Percentiles rank a stretch among this genome's conserved stretches.
phyloP scores from a whole-genome alignment of 345 rosid genomes.

The Corymbia maculata region DNA sequence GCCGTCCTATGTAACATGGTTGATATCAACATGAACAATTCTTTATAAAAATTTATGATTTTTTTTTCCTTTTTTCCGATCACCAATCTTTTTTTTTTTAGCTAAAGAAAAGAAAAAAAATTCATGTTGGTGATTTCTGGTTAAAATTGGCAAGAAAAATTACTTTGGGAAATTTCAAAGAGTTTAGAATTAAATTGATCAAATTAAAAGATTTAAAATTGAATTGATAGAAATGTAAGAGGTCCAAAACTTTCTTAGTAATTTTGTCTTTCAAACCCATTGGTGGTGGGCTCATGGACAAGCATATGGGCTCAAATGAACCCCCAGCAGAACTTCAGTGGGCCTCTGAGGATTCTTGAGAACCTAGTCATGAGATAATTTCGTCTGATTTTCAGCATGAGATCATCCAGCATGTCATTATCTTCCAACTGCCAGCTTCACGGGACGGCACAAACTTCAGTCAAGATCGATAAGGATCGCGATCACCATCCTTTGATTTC shows the following conservation, averaged over 20 bases:
- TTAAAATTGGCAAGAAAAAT: fast-evolving
- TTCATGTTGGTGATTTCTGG: fast-evolving
- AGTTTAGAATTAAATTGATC: fast-evolving
- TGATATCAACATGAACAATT: fast-evolving
- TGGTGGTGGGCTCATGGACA: neutral
- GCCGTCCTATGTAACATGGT: neutral
- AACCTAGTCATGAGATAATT: neutral
- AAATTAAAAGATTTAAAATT: fast-evolving
- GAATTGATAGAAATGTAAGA: fast-evolving
- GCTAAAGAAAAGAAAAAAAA: fast-evolving
- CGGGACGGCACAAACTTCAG: neutral
- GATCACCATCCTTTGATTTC: neutral
- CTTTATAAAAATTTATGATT: too few species aligned
- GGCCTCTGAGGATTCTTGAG: neutral
- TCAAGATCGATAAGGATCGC: neutral
- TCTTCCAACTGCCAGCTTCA: neutral
- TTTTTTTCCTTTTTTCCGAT: too few species aligned
- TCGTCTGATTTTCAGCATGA: neutral
- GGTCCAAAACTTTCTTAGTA: fast-evolving
- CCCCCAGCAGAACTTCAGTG: fast-evolving
- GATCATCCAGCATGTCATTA: neutral
- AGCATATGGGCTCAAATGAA: neutral
- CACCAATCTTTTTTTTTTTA: too few species aligned
- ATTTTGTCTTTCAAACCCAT: neutral
- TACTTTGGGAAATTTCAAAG: fast-evolving